These are phyloP conservation scores for Simplicillium aogashimaense DNA, from an alignment of 2,329 filamentous ascomycete genomes.

Conservation along the genomic window DNA sequence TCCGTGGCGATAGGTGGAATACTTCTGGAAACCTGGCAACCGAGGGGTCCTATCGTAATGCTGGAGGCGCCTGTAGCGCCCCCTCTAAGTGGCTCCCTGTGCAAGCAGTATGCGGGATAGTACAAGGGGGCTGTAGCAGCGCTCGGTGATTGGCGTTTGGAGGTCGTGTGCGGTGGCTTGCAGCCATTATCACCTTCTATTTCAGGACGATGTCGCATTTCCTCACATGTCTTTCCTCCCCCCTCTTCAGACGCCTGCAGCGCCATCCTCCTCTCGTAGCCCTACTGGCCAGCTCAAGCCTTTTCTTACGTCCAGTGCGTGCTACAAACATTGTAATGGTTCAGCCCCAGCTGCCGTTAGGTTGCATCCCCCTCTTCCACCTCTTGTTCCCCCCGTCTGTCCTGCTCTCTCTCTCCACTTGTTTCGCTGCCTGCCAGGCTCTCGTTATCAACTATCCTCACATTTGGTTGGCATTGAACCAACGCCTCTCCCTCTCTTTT, in stretches of 20 bases:
- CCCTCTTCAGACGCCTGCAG: slow-evolving; percentile 8
- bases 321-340: slow-evolving; percentile 6
- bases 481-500: background rate
- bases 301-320: background rate
- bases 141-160: slow-evolving; percentile 19
- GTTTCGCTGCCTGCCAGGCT: slow-evolving; percentile 1
- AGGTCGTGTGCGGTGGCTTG: slow-evolving; percentile 18
- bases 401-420: slow-evolving; percentile 7
- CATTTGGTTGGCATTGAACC: slow-evolving; percentile 6
- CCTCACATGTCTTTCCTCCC: slow-evolving; percentile 17
- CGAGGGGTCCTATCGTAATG: too few relatives aligned
- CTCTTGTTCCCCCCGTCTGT: slow-evolving; percentile 3
- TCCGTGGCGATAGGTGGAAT: too few relatives aligned
- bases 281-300: slow-evolving; percentile 2
- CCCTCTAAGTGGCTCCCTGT: background rate
- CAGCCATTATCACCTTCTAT: slow-evolving; percentile 22
- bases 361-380: slow-evolving; percentile 12
- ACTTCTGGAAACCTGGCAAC: too few relatives aligned
- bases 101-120: background rate
- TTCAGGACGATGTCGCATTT: slow-evolving; percentile 23
- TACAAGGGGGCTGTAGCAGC: slow-evolving; percentile 16
- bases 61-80: too few relatives aligned
- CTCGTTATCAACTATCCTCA: background rate
- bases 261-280: slow-evolving; percentile 15
- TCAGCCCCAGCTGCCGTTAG: slow-evolving; percentile 10